Evolutionary conservation across 106 monocot genomes (phyloP), one percentile per base, ranked within the genome.

Genomic region (Iris macrosiphon): DNA sequence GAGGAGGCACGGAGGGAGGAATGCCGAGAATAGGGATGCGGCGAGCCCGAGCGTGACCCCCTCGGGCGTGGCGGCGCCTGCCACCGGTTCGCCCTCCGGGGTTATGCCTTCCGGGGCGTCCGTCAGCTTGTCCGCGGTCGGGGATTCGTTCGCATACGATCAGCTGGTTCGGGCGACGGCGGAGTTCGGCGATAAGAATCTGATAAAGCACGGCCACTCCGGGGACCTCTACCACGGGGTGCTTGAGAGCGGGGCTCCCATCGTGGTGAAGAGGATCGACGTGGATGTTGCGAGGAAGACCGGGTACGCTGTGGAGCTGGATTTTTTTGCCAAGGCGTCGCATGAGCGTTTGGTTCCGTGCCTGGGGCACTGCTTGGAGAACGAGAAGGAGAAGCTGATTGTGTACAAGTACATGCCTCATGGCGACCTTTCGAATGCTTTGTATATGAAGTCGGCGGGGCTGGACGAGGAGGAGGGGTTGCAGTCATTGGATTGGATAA

Each of bases 401-500:
- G 77, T 96, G 9, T 96, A 96, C 40, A 96, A 64, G 32, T 72
- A 69, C 45, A 81, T 96, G 67, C 76, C 62, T 1, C 64, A 90
- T 42, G 63, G 86, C 14, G 96, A 98, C 49, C 49, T 98, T 25
- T 71, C 75, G 7, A 73, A 16, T 28, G 62, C 81, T 5, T 52
- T 88, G 72, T 81, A 78, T 28, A 58, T 70, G 43, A 86, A 90
- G 55, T 16, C 71, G 0, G 63, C 24, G 25, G n/a, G n/a, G n/a
- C n/a, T n/a, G n/a, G 16, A 60, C 31, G 89, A 76, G 42, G 89
- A 79, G 32, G 89, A 85, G 31, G 67, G 89, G 0, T 34, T 89
- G 74, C 75, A 79, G 56, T 82, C 84, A 16, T 59, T 95, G 68
- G 88, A 89, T 71, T 94, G 88, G 85, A 85, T 95, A 33, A 85